phyloP scores from a whole-genome alignment of 208 protist species.

The Leishmania tropica region DNA sequence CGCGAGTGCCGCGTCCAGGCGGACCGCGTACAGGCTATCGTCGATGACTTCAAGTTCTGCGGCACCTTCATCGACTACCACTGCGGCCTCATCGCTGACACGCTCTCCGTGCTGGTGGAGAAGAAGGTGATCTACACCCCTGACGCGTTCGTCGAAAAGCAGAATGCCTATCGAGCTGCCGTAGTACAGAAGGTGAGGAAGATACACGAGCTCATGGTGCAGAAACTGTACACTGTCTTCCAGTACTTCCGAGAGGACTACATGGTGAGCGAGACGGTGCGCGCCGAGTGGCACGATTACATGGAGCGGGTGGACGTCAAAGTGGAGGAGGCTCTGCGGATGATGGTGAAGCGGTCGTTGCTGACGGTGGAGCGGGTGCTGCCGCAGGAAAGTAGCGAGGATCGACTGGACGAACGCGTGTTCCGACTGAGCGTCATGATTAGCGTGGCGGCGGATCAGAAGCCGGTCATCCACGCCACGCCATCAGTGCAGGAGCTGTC shows the following conservation, averaged over 20 bases:
- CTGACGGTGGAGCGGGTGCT: constrained; percentile 90
- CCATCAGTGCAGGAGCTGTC: constrained; percentile 91
- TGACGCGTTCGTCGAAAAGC: constrained; percentile 86
- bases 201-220: constrained; percentile 86
- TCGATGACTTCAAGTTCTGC: constrained; percentile 95
- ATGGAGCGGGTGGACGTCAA: constrained; percentile 93
- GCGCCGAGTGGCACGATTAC: constrained; percentile 92
- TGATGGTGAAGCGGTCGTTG: constrained; percentile 95
- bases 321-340: constrained; percentile 94
- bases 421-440: constrained; percentile 97
- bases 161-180: constrained; percentile 77
- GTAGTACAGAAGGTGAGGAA: constrained; percentile 78
- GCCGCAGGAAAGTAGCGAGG: constrained; percentile 90
- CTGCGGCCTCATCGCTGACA: constrained; percentile 93
- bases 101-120: constrained; percentile 94
- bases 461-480: constrained; percentile 87
- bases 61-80: constrained; percentile 85
- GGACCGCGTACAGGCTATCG: constrained; percentile 84
- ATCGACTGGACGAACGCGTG: constrained; percentile 88
- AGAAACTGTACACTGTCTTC: constrained; percentile 84
- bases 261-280: constrained; percentile 69
- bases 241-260: constrained; percentile 95
- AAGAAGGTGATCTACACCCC: constrained; percentile 94
- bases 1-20: constrained; percentile 90
- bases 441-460: constrained; percentile 70